Conservation (phyloP, 768 basidiomycete genomes). For the Cystofilobasidium ferigula region DNA sequence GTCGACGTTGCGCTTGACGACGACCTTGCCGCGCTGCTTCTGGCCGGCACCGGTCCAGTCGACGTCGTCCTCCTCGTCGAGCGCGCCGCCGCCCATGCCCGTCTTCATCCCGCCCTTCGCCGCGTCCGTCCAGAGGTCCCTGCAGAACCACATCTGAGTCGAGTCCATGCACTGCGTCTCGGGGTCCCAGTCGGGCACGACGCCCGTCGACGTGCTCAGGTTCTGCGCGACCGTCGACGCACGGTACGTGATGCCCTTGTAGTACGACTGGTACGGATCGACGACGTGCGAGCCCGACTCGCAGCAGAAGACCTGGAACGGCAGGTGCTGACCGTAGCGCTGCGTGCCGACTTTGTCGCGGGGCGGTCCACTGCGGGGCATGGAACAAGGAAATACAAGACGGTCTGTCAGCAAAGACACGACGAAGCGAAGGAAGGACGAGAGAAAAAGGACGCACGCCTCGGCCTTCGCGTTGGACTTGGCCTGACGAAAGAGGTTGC, state of each 20-base stretch:
- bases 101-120: slow-evolving; percentile 29
- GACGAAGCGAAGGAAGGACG: not conserved
- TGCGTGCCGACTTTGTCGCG: slow-evolving; percentile 69
- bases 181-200: slow-evolving; percentile 53
- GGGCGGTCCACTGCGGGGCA: slow-evolving; percentile 55
- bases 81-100: too few relatives aligned
- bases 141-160: slow-evolving; percentile 94
- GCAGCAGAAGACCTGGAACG: slow-evolving; percentile 98
- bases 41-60: too few relatives aligned
- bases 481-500: slow-evolving; percentile 94
- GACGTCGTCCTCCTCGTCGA: too few relatives aligned
- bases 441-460: slow-evolving; percentile 36
- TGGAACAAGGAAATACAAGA: too few relatives aligned
- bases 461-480: slow-evolving; percentile 84
- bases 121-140: slow-evolving; percentile 84
- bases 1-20: slow-evolving; percentile 5
- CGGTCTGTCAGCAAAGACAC: not conserved
- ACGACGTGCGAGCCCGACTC: slow-evolving; percentile 96
- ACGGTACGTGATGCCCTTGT: slow-evolving; percentile 75
- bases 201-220: slow-evolving; percentile 45
- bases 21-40: slow-evolving; percentile 29
- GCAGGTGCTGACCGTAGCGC: slow-evolving; percentile 81
- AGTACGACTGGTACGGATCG: slow-evolving; percentile 91
- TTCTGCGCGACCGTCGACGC: slow-evolving; percentile 74
- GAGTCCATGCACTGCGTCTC: slow-evolving; percentile 89